phyloP scores from a whole-genome alignment of 176 grass and related monocot species.

The Cenchrus fungigraminus region DNA sequence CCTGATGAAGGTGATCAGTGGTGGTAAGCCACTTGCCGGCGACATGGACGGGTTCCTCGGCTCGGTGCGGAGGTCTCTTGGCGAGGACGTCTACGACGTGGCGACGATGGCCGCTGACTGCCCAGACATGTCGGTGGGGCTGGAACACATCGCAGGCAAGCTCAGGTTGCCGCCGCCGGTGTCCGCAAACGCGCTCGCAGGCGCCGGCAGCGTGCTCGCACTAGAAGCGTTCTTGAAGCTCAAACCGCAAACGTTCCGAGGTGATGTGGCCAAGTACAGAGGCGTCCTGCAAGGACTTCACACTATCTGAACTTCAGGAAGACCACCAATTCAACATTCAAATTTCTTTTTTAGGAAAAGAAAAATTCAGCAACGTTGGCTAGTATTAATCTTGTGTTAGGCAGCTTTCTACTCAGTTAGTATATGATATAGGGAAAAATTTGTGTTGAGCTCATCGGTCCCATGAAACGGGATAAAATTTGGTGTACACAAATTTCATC shows the following conservation, averaged over 20 bases:
- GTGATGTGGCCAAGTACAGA: neutral
- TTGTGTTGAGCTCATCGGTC: neutral
- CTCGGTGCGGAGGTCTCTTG: neutral
- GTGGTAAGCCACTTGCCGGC: neutral
- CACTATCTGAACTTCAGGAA: neutral
- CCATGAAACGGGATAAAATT: neutral
- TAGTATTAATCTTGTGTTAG: neutral
- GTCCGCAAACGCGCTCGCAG: neutral
- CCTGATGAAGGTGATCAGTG: constrained; percentile 17
- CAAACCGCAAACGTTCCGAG: rapidly evolving
- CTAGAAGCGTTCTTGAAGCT: neutral
- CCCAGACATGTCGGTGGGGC: neutral
- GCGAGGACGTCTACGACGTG: constrained; percentile 15
- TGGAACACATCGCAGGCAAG: neutral
- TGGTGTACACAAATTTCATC: neutral
- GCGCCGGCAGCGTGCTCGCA: constrained; percentile 5
- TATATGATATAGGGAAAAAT: neutral
- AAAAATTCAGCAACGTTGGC: neutral
- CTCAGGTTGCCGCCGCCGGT: neutral
- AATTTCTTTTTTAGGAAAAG: neutral
- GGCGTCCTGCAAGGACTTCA: neutral
- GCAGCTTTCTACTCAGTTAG: neutral
- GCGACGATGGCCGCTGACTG: neutral
- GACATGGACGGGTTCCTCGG: neutral
- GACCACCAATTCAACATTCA: neutral